Base-by-base conservation (phyloP, 768 basidiomycete genomes). In the Russula abietina region DNA sequence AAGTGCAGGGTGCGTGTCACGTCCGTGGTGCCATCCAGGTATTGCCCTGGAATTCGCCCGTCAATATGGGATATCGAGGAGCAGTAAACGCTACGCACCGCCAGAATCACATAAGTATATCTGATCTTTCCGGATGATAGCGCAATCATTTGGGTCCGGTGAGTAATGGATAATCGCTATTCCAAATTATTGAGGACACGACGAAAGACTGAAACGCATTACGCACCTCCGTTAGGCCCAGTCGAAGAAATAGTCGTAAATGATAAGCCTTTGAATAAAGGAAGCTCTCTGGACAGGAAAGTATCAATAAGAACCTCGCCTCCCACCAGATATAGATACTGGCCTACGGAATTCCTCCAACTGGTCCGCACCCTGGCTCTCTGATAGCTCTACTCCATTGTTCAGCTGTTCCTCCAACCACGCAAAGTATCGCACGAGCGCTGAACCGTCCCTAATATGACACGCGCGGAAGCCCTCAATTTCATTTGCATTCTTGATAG, bases 1-100 rank as follows among this genome's bases (percentile, higher is more conserved):
- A 98, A 98, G 71, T 98, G 94, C 86, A 92, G 61, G 64, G 93
- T 97, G 48, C 95, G 79, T 1, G 94, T 96, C 17, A 90, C 89
- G 71, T 99, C 96, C 1, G 97, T 99, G 0, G 96, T 98, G 11
- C 96, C 96, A 68, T 98, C 96, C 38, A 83, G 72, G 75, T 87
- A 96, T 74, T 97, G 94, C 2, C 81, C 88, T 88, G 64, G 19
- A 0, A 26, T 2, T n/a, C 30, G 16, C 24, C 52, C 43, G n/a
- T 50, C 46, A 66, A 12, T 50, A 48, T 8, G 1, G 4, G n/a
- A 38, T 28, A 50, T 24, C 8, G 30, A 55, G 9, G 41, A 17
- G 17, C 28, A 3, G 24, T 6, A 33, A 10, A 28, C 28, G 45
- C 16, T 14, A 59, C 70, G 55, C 67, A 85, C 89, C 91, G 70